Conservation (phyloP, 2,329 filamentous ascomycete genomes). For the Rhynchosporium secalis region DNA sequence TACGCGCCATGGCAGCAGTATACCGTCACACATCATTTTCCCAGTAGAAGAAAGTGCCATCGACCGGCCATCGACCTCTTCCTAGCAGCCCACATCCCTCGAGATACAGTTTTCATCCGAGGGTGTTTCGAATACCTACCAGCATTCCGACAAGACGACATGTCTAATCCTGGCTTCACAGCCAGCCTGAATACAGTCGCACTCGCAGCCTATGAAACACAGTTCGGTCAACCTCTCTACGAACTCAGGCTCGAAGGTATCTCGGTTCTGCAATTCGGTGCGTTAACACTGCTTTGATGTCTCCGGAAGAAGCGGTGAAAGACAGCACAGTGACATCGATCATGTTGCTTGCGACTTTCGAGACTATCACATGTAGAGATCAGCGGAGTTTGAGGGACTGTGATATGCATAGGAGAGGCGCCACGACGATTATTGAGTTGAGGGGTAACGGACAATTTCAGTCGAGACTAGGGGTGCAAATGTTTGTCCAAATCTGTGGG, state of each 20-base stretch:
- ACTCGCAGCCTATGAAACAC: slow-evolving; percentile 49
- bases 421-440: background rate
- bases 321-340: slow-evolving; percentile 7
- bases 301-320: background rate
- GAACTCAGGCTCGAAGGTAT: slow-evolving; percentile 39
- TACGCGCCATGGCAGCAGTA: background rate
- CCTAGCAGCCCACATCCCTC: background rate
- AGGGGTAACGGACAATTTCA: background rate
- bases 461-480: background rate
- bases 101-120: background rate
- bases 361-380: slow-evolving; percentile 6
- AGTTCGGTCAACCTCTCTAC: slow-evolving; percentile 39
- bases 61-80: background rate
- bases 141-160: background rate
- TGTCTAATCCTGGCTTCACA: background rate
- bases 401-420: slow-evolving; percentile 1
- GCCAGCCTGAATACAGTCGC: slow-evolving; percentile 51
- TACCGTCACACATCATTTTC: background rate
- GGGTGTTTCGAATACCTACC: slow-evolving; percentile 7
- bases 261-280: background rate
- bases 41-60: background rate
- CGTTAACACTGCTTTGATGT: slow-evolving; percentile 1
- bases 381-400: background rate
- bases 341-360: slow-evolving; percentile 3
- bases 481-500: slow-evolving; percentile 5